Evolutionary conservation across 2,329 filamentous ascomycete genomes (phyloP).

Genomic region (Penicillium sp.): DNA sequence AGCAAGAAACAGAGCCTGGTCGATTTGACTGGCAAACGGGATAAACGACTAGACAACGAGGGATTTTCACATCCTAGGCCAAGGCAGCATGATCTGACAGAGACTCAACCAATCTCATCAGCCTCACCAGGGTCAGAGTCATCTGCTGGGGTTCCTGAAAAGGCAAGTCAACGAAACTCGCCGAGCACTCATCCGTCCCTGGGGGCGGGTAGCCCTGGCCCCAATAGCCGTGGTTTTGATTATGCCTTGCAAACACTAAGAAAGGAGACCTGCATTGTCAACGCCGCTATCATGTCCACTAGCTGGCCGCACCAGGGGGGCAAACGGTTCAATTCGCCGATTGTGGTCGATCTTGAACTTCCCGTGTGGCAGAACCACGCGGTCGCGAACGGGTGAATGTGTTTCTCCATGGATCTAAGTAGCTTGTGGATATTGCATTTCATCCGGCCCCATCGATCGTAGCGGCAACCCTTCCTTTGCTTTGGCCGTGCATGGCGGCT

Average conservation of each 20-base stretch:
- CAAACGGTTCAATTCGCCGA: slow-evolving; percentile 64
- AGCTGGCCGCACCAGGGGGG: slow-evolving; percentile 55
- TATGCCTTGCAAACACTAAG: slow-evolving; percentile 31
- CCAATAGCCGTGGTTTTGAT: slow-evolving; percentile 2
- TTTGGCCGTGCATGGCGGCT: slow-evolving; percentile 16
- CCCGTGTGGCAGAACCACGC: slow-evolving; percentile 44
- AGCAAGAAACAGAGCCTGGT: slow-evolving; percentile 49
- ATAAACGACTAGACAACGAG: slow-evolving; percentile 27
- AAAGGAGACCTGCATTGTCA: slow-evolving; percentile 67
- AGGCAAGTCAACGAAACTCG: not conserved
- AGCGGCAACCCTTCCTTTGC: slow-evolving; percentile 2
- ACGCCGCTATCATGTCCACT: slow-evolving; percentile 65
- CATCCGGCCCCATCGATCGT: not conserved
- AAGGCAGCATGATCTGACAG: not conserved
- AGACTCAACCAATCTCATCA: not conserved
- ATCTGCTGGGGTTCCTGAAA: slow-evolving; percentile 4
- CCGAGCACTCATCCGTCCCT: slow-evolving; percentile 2
- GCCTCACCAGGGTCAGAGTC: slow-evolving; percentile 5
- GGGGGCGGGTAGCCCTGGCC: slow-evolving; percentile 7
- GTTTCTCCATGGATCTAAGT: not conserved
- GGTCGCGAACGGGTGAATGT: slow-evolving; percentile 2
- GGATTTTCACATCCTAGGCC: slow-evolving; percentile 12
- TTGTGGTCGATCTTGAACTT: slow-evolving; percentile 73
- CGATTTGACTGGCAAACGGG: slow-evolving; percentile 43
- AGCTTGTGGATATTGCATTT: not conserved